Conservation (phyloP, 2,329 filamentous ascomycete species). For the Arthrobotrys megalospora region DNA sequence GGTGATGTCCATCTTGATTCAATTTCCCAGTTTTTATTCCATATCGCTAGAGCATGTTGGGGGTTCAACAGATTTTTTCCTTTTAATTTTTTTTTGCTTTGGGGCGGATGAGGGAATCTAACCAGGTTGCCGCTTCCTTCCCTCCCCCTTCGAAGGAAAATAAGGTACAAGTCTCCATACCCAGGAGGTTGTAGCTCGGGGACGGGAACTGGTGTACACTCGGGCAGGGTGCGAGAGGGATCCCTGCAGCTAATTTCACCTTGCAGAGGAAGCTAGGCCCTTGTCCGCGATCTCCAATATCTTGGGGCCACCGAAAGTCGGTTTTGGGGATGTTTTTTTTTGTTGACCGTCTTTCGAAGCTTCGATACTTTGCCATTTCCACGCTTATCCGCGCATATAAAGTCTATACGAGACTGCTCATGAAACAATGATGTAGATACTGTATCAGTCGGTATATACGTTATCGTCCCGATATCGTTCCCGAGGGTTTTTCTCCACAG, state of each 20-base stretch:
- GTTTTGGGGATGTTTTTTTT: conserved; percentile 22
- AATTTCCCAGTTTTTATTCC: neutral
- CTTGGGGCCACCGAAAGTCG: too few species aligned
- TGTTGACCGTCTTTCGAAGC: conserved; percentile 54
- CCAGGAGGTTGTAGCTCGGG: conserved; percentile 3
- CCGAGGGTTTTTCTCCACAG: conserved; percentile 29
- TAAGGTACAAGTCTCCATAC: neutral
- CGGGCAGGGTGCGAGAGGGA: conserved; percentile 22
- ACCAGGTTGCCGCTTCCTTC: conserved; percentile 10
- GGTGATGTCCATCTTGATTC: neutral
- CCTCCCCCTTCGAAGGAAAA: conserved; percentile 9
- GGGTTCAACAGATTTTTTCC: conserved; percentile 60
- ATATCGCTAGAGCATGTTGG: conserved; percentile 42
- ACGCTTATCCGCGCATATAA: conserved; percentile 55
- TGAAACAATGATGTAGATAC: neutral
- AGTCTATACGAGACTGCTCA: neutral
- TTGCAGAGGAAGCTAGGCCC: neutral
- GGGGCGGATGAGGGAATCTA: conserved; percentile 26
- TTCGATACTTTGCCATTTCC: conserved; percentile 15
- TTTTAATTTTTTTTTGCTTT: conserved; percentile 35
- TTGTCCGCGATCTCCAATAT: conserved; percentile 9
- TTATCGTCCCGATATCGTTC: conserved; percentile 32
- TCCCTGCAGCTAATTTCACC: conserved; percentile 16
- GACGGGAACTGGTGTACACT: neutral
- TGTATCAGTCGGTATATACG: neutral